Evolutionary conservation across 768 basidiomycete genomes (phyloP).

Genomic region (Fomitopsis serialis): DNA sequence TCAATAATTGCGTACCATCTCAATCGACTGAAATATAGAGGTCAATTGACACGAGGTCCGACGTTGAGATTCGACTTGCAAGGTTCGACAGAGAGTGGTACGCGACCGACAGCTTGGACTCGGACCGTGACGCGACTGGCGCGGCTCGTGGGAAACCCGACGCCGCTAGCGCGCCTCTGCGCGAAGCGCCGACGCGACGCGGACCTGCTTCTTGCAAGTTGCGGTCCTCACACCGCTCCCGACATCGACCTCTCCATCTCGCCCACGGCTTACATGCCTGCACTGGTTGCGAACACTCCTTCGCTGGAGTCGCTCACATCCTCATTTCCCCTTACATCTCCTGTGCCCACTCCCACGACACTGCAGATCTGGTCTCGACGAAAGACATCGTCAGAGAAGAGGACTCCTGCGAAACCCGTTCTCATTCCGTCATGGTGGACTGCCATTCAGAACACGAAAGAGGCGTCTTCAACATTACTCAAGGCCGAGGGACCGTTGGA

Average conservation of each 20-base stretch:
- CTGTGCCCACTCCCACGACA: constrained; percentile 74
- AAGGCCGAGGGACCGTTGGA: constrained; percentile 50
- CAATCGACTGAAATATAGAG: too few species aligned
- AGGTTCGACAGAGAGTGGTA: too few species aligned
- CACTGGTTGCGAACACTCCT: constrained; percentile 45
- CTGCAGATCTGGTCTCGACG: constrained; percentile 67
- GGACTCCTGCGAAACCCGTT: constrained; percentile 86
- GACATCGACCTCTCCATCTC: too few species aligned
- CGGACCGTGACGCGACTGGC: too few species aligned
- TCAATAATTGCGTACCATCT: neutral
- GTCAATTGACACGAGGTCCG: too few species aligned
- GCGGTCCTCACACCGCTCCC: too few species aligned
- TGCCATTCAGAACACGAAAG: constrained; percentile 72
- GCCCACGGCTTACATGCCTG: constrained; percentile 35
- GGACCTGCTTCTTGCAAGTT: too few species aligned
- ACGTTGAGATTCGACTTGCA: too few species aligned
- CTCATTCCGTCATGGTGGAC: constrained; percentile 94
- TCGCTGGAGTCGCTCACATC: constrained; percentile 48
- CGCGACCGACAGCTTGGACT: too few species aligned
- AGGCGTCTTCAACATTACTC: constrained; percentile 50
- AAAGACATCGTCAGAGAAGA: constrained; percentile 87
- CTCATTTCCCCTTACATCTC: constrained; percentile 80
- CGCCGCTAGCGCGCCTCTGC: too few species aligned
- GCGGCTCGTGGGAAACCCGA: too few species aligned
- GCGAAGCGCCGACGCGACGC: too few species aligned